These are phyloP conservation scores for Chlamydomonas asymmetrica DNA, from an alignment of 139 green algal species.

Conservation along the genomic window DNA sequence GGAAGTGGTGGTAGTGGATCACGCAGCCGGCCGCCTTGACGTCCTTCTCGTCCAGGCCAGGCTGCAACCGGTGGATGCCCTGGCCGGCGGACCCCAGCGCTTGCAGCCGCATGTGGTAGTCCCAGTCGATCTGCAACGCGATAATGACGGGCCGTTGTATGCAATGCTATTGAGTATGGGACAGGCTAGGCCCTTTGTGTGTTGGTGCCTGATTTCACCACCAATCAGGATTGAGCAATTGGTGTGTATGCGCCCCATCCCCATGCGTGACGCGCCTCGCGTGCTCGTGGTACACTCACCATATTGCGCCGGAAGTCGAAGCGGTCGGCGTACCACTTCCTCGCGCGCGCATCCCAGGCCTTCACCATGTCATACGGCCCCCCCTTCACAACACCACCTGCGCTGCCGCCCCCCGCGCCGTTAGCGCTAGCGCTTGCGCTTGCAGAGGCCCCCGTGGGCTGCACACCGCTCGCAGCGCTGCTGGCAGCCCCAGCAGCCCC, in stretches of 20 bases:
- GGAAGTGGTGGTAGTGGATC: constrained; percentile 76
- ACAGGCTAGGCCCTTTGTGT: too few species aligned
- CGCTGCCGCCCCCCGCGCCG: not conserved
- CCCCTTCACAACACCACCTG: not conserved
- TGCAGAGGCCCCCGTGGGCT: too few species aligned
- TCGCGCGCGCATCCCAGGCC: constrained; percentile 61
- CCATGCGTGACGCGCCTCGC: too few species aligned
- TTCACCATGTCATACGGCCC: constrained; percentile 57
- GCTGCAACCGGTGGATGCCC: not conserved
- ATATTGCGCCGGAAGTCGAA: constrained; percentile 70
- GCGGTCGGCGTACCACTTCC: constrained; percentile 69
- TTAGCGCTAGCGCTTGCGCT: too few species aligned
- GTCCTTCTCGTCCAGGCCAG: not conserved
- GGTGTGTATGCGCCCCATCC: too few species aligned
- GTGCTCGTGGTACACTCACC: constrained; percentile 43
- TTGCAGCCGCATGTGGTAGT: constrained; percentile 78
- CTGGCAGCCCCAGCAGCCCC: too few species aligned
- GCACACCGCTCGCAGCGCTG: too few species aligned
- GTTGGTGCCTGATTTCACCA: too few species aligned
- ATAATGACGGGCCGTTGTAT: too few species aligned
- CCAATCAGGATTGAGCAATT: too few species aligned
- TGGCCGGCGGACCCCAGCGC: not conserved
- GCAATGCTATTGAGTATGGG: too few species aligned
- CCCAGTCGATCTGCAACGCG: constrained; percentile 67
- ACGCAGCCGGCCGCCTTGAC: constrained; percentile 42